Percentiles rank a stretch among this genome's conserved stretches.
These are phyloP conservation scores for Claviceps sp. DNA, from an alignment of 2,329 filamentous ascomycete species.

Conservation along the genomic window DNA sequence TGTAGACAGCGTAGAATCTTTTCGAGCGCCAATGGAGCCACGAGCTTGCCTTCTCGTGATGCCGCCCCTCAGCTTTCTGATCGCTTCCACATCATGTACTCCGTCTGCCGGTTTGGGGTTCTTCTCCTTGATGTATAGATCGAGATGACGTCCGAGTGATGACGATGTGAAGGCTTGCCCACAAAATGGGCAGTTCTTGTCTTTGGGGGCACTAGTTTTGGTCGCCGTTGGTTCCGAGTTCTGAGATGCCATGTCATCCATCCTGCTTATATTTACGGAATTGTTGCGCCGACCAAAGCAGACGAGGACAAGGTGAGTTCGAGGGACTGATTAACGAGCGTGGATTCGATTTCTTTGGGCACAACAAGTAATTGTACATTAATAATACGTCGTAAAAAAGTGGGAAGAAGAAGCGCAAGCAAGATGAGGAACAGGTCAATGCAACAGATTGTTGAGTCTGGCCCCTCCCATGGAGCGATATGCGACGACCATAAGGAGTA, in stretches of 20 bases:
- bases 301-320: background rate
- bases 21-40: constrained; percentile 43
- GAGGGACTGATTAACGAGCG: constrained; percentile 4
- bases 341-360: background rate
- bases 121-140: constrained; percentile 86
- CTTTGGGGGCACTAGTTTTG: constrained; percentile 48
- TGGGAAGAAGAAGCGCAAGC: background rate
- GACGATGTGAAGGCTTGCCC: constrained; percentile 84
- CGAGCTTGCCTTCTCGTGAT: constrained; percentile 80
- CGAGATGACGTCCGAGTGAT: constrained; percentile 81
- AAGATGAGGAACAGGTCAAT: background rate
- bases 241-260: constrained; percentile 20
- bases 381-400: background rate
- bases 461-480: constrained; percentile 6
- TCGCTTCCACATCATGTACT: constrained; percentile 80
- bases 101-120: constrained; percentile 82
- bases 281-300: no score
- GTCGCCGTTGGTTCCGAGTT: constrained; percentile 25
- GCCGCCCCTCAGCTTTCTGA: constrained; percentile 65
- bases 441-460: background rate
- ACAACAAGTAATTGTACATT: background rate
- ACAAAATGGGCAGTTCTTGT: constrained; percentile 82
- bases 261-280: constrained; percentile 6
- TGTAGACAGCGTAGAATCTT: constrained; percentile 44
- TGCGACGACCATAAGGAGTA: constrained; percentile 3